These are phyloP conservation scores for Spergularia azorica DNA, from an alignment of 179 eudicot species.

Conservation along the genomic window DNA sequence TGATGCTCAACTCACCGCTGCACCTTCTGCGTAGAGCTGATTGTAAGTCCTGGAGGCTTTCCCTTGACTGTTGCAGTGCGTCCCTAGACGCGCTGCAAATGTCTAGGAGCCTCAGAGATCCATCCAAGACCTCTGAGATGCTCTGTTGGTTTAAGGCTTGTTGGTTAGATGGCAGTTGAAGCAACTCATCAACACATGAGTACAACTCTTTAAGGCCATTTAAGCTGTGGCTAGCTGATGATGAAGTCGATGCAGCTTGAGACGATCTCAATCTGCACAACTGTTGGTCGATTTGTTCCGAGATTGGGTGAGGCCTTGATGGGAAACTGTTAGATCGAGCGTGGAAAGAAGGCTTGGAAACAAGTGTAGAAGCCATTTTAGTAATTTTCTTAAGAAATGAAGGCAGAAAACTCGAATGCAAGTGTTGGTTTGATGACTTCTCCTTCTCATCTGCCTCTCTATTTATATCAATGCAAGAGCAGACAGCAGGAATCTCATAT, in stretches of 20 bases:
- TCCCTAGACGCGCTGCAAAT: conserved; percentile 39
- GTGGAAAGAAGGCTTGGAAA: conserved; percentile 16
- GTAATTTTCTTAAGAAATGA: neutral
- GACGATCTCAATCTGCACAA: conserved; percentile 36
- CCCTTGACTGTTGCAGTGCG: conserved; percentile 30
- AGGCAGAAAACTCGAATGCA: conserved; percentile 14
- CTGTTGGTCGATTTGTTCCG: conserved; percentile 33
- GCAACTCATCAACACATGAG: conserved; percentile 32
- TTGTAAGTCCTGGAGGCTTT: conserved; percentile 28
- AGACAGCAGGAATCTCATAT: conserved; percentile 35
- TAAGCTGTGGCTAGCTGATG: conserved; percentile 30
- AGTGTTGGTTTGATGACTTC: conserved; percentile 24
- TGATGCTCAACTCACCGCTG: conserved; percentile 29
- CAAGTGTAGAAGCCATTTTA: conserved; percentile 27
- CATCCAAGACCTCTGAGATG: conserved; percentile 20
- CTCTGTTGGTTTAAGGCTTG: conserved; percentile 20
- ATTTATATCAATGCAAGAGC: conserved; percentile 23
- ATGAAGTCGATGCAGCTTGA: conserved; percentile 34
- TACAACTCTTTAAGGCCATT: conserved; percentile 36
- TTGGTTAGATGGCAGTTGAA: conserved; percentile 33
- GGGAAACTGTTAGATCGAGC: conserved; percentile 48
- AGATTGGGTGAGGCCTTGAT: conserved; percentile 35
- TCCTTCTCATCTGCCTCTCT: neutral
- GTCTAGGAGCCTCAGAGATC: conserved; percentile 42
- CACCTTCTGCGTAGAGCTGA: conserved; percentile 39